Base-by-base conservation (phyloP, 352 stramenopile genomes). In the Lagenidium sp. region DNA sequence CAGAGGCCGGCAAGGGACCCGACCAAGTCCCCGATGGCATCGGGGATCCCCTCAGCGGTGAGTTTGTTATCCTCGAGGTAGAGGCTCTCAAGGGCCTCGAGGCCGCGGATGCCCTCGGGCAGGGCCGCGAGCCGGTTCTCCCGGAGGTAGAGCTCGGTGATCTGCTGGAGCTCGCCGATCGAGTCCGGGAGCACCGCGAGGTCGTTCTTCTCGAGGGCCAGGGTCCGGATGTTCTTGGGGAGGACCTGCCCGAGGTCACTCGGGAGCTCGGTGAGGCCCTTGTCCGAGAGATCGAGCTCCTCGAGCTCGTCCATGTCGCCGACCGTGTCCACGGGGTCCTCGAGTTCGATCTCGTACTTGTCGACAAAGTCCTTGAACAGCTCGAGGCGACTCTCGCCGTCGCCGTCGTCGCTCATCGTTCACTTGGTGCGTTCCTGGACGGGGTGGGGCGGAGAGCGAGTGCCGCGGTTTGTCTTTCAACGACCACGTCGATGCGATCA, bases 31-130 rank as follows among this genome's bases (percentile, higher is more conserved):
- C 50, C 56, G 26, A 95, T 63, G 15, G 51, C 48, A 15, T 68
- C 44, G 0, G 80, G 80, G 43, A 95, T 72, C 5, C 77, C 68
- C 3, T 66, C 56, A 7, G 48, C 56, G 16, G 71, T 84, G 35
- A 94, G 45, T 25, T 77, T 58, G 42, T 95, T 95, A 50, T 92
- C 80, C 65, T 95, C 82, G 22, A 95, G 55, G 22, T 92, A 94
- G 12, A 95, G 25, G 41, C 67, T 84, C 56, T 95, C 80, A 18
- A 95, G 66, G 18, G 79, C 62, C 6, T 55, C 41, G 0, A 90
- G 56, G 5, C 81, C 46, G 11, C 68, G 57, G 28, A 94, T 78
- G 15, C 53, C 57, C 4, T 47, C 21, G 0, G 82, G 72, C 19
- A 95, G 53, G 15, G 47, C 50, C 4, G 43, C 60, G 28, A 95